Base-by-base conservation (phyloP, 495 filamentous ascomycete genomes). In the Neurospora sp. region DNA sequence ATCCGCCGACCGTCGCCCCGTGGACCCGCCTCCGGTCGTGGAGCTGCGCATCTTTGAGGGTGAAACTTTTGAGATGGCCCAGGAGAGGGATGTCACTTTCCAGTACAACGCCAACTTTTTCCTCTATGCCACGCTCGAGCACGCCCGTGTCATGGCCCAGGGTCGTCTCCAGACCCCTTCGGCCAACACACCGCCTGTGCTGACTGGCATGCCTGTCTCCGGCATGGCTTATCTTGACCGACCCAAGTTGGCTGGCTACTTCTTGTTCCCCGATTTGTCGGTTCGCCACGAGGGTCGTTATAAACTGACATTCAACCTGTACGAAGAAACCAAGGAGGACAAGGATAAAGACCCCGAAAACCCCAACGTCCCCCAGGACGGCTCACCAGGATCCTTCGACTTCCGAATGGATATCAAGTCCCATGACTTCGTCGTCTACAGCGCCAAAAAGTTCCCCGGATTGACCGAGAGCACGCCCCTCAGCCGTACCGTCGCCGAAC, bases 371-470 rank as follows among this genome's bases (percentile, higher is more conserved):
- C 73, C 75, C 0, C 74, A 78, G 8, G 76, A 75, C 1, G 79
- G 77, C 3, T 66, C 54, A 3, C 54, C 54, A 66, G 78, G 77
- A n/a, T 82, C 78, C 9, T 83, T 82, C 38, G 81, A 83, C 72
- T 83, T 78, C 74, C 76, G 96, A n/a, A 85, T 98, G 83, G 94
- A 97, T 79, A 92, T 98, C 73, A 93, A 96, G 82, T 96, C 94
- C 0, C 82, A 86, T 27, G 91, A 93, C 2, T 99, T 99, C 79
- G 89, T 86, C 7, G 96, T 98, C 11, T 99, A 90, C 84, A 97
- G 94, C 77, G 96, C 96, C 35, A 99, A 99, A 89, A 99, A 98
- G 85, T 99, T 99, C 85, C 96, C 96, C 44, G 96, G 96, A 12
- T 84, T 99, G 76, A 90, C 93, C 2, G 94, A 96, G 82, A 97